Conservation (phyloP, 2,329 filamentous ascomycete species). For the Fusarium circinatum region DNA sequence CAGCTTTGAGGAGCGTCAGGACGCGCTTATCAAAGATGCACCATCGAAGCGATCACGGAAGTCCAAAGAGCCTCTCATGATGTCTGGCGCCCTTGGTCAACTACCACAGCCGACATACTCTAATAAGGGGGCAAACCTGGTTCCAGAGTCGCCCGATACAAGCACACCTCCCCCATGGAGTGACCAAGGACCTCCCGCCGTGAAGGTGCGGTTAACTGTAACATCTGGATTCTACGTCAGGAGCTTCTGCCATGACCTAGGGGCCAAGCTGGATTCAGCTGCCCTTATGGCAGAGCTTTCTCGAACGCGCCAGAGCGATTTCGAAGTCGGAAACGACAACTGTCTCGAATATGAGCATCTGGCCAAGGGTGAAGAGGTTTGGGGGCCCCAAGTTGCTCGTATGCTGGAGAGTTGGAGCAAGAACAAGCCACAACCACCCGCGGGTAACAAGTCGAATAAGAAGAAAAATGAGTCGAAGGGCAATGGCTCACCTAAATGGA, state of each 20-base stretch:
- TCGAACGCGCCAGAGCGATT: conserved; percentile 84
- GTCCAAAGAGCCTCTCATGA: conserved; percentile 55
- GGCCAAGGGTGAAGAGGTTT: conserved; percentile 78
- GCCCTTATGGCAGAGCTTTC: conserved; percentile 88
- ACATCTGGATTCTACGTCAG: conserved; percentile 97
- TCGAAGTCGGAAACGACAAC: conserved; percentile 73
- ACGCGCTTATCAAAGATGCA: conserved; percentile 64
- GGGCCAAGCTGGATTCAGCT: conserved; percentile 81
- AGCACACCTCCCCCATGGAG: conserved; percentile 66
- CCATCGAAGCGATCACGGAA: conserved; percentile 50
- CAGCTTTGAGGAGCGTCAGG: conserved; percentile 67
- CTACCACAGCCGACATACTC: conserved; percentile 57
- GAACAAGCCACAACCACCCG: conserved; percentile 31
- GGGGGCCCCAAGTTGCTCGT: conserved; percentile 76
- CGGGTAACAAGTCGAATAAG: conserved; percentile 39
- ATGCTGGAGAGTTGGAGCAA: conserved; percentile 59
- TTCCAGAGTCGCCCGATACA: conserved; percentile 59
- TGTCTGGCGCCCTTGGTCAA: conserved; percentile 67
- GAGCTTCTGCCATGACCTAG: conserved; percentile 91
- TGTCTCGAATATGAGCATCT: conserved; percentile 84
- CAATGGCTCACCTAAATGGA: conserved; percentile 16
- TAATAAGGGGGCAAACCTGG: conserved; percentile 61
- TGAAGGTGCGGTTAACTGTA: conserved; percentile 87
- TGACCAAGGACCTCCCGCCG: conserved; percentile 77
- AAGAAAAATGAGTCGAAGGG: conserved; percentile 29